Evolutionary conservation across 495 filamentous ascomycete species (phyloP).

Genomic region (Parmelia sp.): DNA sequence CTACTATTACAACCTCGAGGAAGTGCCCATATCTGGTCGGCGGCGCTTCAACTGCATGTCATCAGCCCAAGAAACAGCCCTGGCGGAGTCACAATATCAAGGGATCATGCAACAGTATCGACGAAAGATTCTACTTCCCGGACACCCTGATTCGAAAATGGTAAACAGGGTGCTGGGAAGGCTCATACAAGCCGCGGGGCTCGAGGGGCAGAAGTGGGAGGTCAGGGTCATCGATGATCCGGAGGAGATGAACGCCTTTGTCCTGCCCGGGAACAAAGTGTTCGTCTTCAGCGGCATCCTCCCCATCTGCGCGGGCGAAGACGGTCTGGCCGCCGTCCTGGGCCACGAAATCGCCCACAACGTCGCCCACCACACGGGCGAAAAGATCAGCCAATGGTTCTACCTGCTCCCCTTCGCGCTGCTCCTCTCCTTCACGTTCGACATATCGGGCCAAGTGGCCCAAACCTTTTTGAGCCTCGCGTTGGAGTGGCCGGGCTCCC

Average conservation of each 20-base stretch:
- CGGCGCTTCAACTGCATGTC: constrained; percentile 75
- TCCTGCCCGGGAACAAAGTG: constrained; percentile 87
- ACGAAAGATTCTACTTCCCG: constrained; percentile 44
- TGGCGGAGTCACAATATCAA: constrained; percentile 48
- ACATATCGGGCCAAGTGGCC: constrained; percentile 42
- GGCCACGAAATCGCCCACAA: constrained; percentile 96
- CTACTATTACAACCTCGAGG: constrained; percentile 69
- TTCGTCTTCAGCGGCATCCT: constrained; percentile 87
- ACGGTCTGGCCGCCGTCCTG: constrained; percentile 75
- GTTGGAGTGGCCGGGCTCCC: constrained; percentile 61
- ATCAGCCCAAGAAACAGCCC: constrained; percentile 45
- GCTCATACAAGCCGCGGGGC: constrained; percentile 61
- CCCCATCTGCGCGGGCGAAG: constrained; percentile 60
- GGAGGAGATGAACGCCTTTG: constrained; percentile 69
- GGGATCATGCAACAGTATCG: constrained; percentile 44
- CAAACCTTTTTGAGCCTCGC: constrained; percentile 52
- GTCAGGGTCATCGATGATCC: constrained; percentile 74
- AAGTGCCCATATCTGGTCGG: constrained; percentile 70
- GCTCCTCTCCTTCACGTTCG: constrained; percentile 45
- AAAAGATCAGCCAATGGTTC: constrained; percentile 62
- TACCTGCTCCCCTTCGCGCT: constrained; percentile 49
- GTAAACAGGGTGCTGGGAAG: constrained; percentile 65
- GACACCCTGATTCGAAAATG: constrained; percentile 44
- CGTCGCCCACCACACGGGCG: constrained; percentile 70
- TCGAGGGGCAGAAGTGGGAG: constrained; percentile 66